A percentile compares a stretch with the other conserved stretches of the same genome.
phyloP scores from a whole-genome alignment of 441 rosid genomes.

The Mallotus repandus region DNA sequence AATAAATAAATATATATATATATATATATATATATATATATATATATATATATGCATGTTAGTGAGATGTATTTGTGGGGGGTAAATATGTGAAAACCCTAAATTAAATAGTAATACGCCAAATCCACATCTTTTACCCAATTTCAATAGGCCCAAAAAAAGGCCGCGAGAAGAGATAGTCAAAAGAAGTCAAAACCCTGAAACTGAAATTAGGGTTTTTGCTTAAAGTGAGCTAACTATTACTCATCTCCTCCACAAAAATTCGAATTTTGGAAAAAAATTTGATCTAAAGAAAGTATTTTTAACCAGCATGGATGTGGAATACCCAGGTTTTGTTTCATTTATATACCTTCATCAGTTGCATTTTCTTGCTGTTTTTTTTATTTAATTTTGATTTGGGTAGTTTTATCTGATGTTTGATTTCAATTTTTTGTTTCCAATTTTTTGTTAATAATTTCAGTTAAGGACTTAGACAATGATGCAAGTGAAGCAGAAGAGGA shows the following conservation, averaged over 20 bases:
- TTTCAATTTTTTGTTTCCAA: neutral
- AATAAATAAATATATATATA: no score
- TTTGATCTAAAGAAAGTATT: no score
- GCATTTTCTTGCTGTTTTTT: neutral
- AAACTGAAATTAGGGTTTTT: slow-evolving; percentile 13
- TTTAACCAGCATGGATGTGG: slow-evolving; percentile 33
- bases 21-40: no score
- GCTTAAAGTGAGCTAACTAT: neutral
- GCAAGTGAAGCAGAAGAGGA: slow-evolving; percentile 25
- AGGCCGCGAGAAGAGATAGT: neutral
- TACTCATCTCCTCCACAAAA: neutral
- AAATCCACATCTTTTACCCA: neutral
- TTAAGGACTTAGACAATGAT: slow-evolving; percentile 34
- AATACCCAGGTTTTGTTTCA: slow-evolving; percentile 24
- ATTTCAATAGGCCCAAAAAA: neutral
- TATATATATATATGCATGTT: no score
- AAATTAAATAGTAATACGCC: no score
- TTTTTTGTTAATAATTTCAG: slow-evolving; percentile 23
- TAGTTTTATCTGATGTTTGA: neutral
- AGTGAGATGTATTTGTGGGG: no score
- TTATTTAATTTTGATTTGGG: neutral
- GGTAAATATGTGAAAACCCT: no score
- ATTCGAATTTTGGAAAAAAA: neutral
- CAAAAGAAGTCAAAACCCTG: slow-evolving; percentile 14
- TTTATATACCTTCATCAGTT: neutral